These are phyloP conservation scores for Phanerochaete sordida DNA, from an alignment of 768 basidiomycete genomes.

Conservation along the genomic window DNA sequence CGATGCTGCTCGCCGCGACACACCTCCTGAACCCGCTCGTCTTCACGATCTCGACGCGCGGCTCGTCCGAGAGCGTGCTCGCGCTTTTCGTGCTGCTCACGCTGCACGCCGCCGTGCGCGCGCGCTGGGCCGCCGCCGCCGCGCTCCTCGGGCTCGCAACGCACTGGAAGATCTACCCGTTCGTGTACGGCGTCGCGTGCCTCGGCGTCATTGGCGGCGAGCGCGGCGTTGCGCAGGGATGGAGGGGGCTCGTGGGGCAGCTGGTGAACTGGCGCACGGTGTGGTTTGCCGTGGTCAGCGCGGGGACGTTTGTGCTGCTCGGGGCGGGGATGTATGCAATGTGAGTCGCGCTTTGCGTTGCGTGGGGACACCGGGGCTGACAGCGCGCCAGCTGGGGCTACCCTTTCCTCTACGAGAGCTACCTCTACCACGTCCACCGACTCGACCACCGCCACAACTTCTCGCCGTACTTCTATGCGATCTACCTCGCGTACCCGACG, in stretches of 20 bases:
- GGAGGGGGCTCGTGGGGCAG: constrained; percentile 31
- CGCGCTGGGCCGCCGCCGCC: constrained; percentile 63
- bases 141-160: constrained; percentile 76
- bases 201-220: constrained; percentile 46
- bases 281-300: constrained; percentile 68
- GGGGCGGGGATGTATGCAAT: constrained; percentile 67
- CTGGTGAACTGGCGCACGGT: constrained; percentile 50
- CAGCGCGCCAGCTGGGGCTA: constrained; percentile 78
- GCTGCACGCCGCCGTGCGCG: constrained; percentile 55
- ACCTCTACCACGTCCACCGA: constrained; percentile 87
- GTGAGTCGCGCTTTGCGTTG: constrained; percentile 39
- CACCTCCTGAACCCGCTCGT: constrained; percentile 94
- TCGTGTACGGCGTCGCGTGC: constrained; percentile 84
- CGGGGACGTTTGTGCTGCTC: constrained; percentile 60
- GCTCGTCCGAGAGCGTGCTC: constrained; percentile 90
- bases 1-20: constrained; percentile 57
- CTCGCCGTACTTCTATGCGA: constrained; percentile 95
- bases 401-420: constrained; percentile 88
- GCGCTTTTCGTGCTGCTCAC: constrained; percentile 74
- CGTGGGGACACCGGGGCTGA: neutral
- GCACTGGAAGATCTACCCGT: constrained; percentile 97
- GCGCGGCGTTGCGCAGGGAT: constrained; percentile 13
- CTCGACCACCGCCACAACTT: constrained; percentile 98
- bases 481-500: constrained; percentile 79
- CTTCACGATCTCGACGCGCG: constrained; percentile 94